phyloP scores from a whole-genome alignment of 371 early-diverging fungal genomes.

The Rhizomucor pusillus region DNA sequence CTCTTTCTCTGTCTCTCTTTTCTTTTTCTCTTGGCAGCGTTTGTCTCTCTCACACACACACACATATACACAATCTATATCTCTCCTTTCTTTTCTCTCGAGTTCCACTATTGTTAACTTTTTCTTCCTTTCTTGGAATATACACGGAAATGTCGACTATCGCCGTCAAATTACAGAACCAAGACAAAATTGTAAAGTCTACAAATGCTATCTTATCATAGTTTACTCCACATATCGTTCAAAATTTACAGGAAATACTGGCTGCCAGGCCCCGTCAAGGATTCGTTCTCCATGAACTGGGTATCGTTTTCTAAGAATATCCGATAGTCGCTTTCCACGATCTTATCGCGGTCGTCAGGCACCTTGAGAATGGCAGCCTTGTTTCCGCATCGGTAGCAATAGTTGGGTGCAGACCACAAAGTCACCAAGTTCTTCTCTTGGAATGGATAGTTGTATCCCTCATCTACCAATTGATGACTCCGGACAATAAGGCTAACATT shows the following conservation, averaged over 20 bases:
- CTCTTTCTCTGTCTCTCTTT: conserved; percentile 1
- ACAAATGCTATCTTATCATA: too few species aligned
- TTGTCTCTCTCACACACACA: too few species aligned
- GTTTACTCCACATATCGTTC: too few species aligned
- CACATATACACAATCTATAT: too few species aligned
- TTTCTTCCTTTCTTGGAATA: not conserved
- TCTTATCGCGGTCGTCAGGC: conserved; percentile 72
- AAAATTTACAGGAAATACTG: conserved; percentile 32
- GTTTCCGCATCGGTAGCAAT: conserved; percentile 99
- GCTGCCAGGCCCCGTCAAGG: conserved; percentile 34
- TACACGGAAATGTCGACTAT: not conserved
- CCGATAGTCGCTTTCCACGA: conserved; percentile 77
- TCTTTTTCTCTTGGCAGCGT: not conserved
- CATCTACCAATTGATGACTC: conserved; percentile 97
- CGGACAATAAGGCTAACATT: conserved; percentile 90
- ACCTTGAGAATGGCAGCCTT: conserved; percentile 96
- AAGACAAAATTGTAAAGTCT: not conserved
- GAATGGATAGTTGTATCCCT: conserved; percentile 98
- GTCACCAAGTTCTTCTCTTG: conserved; percentile 97
- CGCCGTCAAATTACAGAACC: not conserved
- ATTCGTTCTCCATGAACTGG: conserved; percentile 31
- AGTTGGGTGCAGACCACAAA: conserved; percentile 99
- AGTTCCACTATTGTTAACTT: conserved; percentile 3
- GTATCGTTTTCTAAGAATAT: conserved; percentile 79
- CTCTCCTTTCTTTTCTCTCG: not conserved